A percentile compares a stretch with the other conserved stretches of the same genome.
Evolutionary conservation across 2,329 filamentous ascomycete species (phyloP).

Genomic region (Rutstroemia sp.): DNA sequence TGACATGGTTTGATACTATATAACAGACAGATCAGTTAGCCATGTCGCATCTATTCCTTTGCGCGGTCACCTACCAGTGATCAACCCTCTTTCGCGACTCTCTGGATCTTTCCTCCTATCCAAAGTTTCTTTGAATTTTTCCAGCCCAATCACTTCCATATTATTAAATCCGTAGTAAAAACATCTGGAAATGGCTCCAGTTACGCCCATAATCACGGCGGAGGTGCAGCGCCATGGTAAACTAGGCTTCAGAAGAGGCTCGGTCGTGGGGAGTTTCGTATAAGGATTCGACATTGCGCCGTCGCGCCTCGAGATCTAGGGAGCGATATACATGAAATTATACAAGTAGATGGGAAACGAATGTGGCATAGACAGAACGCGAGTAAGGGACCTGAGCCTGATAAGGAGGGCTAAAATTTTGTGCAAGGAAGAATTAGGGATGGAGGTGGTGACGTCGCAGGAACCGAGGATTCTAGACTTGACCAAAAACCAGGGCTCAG

Average conservation of each 20-base stretch:
- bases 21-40: neutral
- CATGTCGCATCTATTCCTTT: too few relatives aligned
- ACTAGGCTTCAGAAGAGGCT: slow-evolving; percentile 17
- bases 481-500: too few relatives aligned
- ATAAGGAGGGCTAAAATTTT: too few relatives aligned
- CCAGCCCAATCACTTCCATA: slow-evolving; percentile 69
- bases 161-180: slow-evolving; percentile 72
- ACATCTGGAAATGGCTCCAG: slow-evolving; percentile 60
- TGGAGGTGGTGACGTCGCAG: too few relatives aligned
- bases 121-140: slow-evolving; percentile 66
- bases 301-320: neutral
- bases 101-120: slow-evolving; percentile 63
- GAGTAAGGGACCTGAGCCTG: too few relatives aligned
- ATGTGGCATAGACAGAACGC: too few relatives aligned
- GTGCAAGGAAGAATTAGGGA: too few relatives aligned
- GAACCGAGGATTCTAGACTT: too few relatives aligned
- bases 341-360: too few relatives aligned
- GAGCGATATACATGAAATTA: too few relatives aligned
- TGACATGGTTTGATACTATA: slow-evolving; percentile 79
- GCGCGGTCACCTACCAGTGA: slow-evolving; percentile 56
- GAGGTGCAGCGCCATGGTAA: slow-evolving; percentile 67
- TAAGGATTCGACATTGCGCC: slow-evolving; percentile 7
- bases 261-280: slow-evolving; percentile 2
- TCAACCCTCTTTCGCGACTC: slow-evolving; percentile 63
- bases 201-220: slow-evolving; percentile 65